Evolutionary conservation across 192 early-diverging fungal genomes (phyloP).

Genomic region (Podila epicladia): DNA sequence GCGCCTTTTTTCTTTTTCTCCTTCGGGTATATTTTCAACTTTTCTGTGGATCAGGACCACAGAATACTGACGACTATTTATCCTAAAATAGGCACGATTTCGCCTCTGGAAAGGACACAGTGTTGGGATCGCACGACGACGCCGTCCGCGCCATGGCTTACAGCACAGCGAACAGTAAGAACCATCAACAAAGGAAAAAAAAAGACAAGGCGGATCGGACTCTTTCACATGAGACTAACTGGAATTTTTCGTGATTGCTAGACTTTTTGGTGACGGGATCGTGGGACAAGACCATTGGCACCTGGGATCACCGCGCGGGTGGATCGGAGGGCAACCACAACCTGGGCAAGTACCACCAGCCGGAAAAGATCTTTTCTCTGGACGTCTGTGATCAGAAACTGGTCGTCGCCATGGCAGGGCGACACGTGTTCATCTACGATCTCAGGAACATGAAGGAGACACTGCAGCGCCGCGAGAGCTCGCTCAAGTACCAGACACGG

Average conservation of each 20-base stretch:
- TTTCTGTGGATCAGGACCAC: neutral
- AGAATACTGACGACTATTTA: neutral
- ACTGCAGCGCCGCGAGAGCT: conserved; percentile 75
- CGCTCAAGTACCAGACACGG: conserved; percentile 91
- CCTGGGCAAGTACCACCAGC: conserved; percentile 60
- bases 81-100: conserved; percentile 67
- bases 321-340: conserved; percentile 29
- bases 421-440: conserved; percentile 86
- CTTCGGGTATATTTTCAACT: neutral
- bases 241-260: conserved; percentile 19
- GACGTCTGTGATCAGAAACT: conserved; percentile 76
- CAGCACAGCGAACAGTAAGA: conserved; percentile 57
- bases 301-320: conserved; percentile 77
- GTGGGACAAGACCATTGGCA: conserved; percentile 90
- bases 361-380: conserved; percentile 87
- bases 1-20: neutral
- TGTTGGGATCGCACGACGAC: conserved; percentile 85
- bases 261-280: conserved; percentile 83
- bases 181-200: no score
- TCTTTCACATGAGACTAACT: neutral
- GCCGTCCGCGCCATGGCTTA: conserved; percentile 77
- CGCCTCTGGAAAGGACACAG: conserved; percentile 57
- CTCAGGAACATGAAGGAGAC: conserved; percentile 82
- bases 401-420: conserved; percentile 85
- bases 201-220: neutral